Conservation (phyloP, 202 grass and related monocot genomes). For the Digitaria exilis region DNA sequence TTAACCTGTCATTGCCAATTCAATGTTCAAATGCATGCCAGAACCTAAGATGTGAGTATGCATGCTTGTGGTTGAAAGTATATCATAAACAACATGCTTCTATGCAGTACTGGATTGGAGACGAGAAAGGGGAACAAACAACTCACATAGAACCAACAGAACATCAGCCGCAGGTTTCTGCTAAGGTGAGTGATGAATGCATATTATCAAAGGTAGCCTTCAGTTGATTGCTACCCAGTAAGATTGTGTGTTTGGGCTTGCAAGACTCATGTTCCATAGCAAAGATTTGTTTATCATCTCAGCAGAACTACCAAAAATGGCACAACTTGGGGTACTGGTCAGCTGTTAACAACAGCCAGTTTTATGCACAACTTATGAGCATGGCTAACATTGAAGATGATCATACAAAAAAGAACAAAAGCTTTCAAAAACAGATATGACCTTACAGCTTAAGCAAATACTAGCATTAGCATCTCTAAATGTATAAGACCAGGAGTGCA, state of each 20-base stretch:
- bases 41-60: neutral
- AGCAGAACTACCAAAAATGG: neutral
- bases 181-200: neutral
- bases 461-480: slow-evolving; percentile 11
- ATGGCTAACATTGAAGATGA: neutral
- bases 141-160: neutral
- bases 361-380: neutral
- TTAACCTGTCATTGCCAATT: neutral
- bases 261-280: neutral
- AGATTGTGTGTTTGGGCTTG: neutral
- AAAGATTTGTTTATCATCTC: neutral
- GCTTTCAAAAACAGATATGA: neutral
- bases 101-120: neutral
- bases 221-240: neutral
- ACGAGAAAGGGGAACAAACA: neutral
- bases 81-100: neutral
- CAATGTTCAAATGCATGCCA: neutral
- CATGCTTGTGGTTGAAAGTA: neutral
- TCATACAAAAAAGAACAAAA: neutral
- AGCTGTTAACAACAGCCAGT: neutral
- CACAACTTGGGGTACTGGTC: neutral
- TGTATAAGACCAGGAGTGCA: neutral
- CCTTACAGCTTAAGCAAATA: neutral
- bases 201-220: slow-evolving; percentile 4
- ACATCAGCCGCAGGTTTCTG: neutral